These are phyloP conservation scores for Lentinula novae-zelandiae DNA, from an alignment of 1,284 basidiomycete genomes.

Conservation along the genomic window DNA sequence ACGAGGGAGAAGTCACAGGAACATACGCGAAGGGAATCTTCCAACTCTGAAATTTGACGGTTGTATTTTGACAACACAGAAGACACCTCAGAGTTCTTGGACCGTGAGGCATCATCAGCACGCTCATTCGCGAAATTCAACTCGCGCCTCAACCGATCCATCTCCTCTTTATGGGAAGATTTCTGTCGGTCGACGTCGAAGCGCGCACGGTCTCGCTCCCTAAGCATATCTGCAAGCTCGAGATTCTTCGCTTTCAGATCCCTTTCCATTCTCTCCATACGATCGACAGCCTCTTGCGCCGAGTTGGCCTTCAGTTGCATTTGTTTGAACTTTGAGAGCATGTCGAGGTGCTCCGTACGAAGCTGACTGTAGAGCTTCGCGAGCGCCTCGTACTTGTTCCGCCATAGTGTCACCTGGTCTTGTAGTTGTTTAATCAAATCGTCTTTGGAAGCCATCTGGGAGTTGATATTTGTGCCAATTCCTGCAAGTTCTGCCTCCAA, in stretches of 20 bases:
- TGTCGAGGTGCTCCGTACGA: constrained; percentile 94
- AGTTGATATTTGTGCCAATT: constrained; percentile 77
- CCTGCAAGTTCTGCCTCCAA: constrained; percentile 89
- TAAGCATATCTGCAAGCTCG: constrained; percentile 98
- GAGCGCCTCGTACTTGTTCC: constrained; percentile 98
- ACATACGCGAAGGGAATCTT: constrained; percentile 86
- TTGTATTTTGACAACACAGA: constrained; percentile 91
- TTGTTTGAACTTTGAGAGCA: constrained; percentile 96
- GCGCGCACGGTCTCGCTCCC: constrained; percentile 93
- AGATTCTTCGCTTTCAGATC: constrained; percentile 98
- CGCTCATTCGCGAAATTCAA: constrained; percentile 97
- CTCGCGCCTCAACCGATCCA: constrained; percentile 91
- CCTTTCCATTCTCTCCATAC: constrained; percentile 98
- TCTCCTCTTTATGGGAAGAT: constrained; percentile 92
- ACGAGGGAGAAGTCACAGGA: constrained; percentile 1
- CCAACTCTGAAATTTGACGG: constrained; percentile 92
- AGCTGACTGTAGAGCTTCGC: constrained; percentile 99
- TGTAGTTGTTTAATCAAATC: constrained; percentile 95
- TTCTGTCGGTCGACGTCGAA: constrained; percentile 98
- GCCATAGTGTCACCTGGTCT: constrained; percentile 96
- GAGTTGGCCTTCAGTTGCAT: constrained; percentile 98
- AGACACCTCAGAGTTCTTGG: constrained; percentile 93
- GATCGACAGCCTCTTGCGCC: constrained; percentile 98
- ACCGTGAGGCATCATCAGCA: constrained; percentile 89
- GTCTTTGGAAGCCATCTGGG: constrained; percentile 92